Evolutionary conservation across 202 grass and related monocot species (phyloP).

Genomic region (Elaeis oleifera): DNA sequence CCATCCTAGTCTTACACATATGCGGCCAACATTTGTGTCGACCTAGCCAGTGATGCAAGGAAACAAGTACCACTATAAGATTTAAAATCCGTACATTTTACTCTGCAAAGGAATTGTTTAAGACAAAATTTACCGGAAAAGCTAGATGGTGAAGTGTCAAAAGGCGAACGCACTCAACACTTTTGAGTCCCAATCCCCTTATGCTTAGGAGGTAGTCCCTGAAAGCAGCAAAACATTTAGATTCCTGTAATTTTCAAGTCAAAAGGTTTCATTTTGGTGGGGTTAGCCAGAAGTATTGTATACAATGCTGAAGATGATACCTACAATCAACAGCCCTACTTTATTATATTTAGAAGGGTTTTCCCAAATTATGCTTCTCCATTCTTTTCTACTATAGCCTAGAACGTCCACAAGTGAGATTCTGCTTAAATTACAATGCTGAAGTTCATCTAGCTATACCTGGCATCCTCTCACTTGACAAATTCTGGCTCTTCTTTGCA

Average conservation of each 20-base stretch:
- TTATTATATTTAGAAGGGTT: no score
- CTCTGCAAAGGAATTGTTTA: slow-evolving; percentile 2
- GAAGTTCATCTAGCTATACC: no score
- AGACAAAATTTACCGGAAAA: slow-evolving; percentile 53
- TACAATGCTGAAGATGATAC: no score
- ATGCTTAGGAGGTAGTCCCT: slow-evolving; percentile 88
- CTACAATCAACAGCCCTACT: no score
- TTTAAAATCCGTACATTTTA: slow-evolving; percentile 9
- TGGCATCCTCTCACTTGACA: no score
- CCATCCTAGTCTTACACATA: slow-evolving; percentile 95
- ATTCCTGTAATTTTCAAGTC: no score
- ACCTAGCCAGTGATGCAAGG: slow-evolving; percentile 35
- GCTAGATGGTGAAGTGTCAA: slow-evolving; percentile 84
- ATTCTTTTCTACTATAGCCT: background rate
- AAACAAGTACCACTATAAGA: slow-evolving; percentile 19
- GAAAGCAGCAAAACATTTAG: slow-evolving; percentile 15
- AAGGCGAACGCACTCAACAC: slow-evolving; percentile 74
- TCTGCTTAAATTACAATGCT: no score
- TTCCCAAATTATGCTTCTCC: no score
- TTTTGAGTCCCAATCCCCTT: slow-evolving; percentile 86
- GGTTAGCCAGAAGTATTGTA: no score
- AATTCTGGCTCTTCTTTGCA: no score
- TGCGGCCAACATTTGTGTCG: slow-evolving; percentile 89
- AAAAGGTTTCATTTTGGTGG: no score
- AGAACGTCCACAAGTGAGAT: no score